Evolutionary conservation across 1,284 basidiomycete genomes (phyloP).

Genomic region (Papiliotrema nemorosa): DNA sequence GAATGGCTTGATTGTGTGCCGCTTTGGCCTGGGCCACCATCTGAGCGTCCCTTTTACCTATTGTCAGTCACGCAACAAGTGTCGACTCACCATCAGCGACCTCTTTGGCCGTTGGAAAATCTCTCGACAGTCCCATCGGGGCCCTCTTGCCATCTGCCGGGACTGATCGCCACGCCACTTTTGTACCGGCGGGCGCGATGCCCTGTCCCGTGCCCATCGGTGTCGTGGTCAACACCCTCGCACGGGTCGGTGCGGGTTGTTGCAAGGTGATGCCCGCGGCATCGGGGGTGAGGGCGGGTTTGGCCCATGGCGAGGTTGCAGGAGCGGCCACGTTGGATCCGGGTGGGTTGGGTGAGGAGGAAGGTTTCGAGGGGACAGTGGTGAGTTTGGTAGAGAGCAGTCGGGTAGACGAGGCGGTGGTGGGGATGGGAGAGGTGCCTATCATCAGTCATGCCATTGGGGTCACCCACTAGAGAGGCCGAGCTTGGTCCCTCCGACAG

Average conservation of each 20-base stretch:
- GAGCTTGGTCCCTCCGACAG: slow-evolving; percentile 19
- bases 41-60: slow-evolving; percentile 38
- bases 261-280: slow-evolving; percentile 16
- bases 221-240: slow-evolving; percentile 9
- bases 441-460: slow-evolving; percentile 33
- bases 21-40: slow-evolving; percentile 49
- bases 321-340: slow-evolving; percentile 16
- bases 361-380: slow-evolving; percentile 43
- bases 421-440: slow-evolving; percentile 41
- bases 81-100: slow-evolving; percentile 14
- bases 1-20: slow-evolving; percentile 60
- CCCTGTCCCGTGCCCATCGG: slow-evolving; percentile 25
- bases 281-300: slow-evolving; percentile 20
- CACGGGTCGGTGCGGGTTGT: slow-evolving; percentile 29
- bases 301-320: slow-evolving; percentile 43
- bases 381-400: slow-evolving; percentile 82
- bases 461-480: background rate
- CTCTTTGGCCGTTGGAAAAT: slow-evolving; percentile 87
- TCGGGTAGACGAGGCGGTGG: slow-evolving; percentile 62
- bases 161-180: slow-evolving; percentile 21
- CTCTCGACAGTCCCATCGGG: slow-evolving; percentile 28
- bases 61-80: slow-evolving; percentile 1
- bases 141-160: slow-evolving; percentile 19
- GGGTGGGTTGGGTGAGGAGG: slow-evolving; percentile 32
- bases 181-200: slow-evolving; percentile 16